Conservation (phyloP, 177 flowering plant species). For the Telopea speciosissima region DNA sequence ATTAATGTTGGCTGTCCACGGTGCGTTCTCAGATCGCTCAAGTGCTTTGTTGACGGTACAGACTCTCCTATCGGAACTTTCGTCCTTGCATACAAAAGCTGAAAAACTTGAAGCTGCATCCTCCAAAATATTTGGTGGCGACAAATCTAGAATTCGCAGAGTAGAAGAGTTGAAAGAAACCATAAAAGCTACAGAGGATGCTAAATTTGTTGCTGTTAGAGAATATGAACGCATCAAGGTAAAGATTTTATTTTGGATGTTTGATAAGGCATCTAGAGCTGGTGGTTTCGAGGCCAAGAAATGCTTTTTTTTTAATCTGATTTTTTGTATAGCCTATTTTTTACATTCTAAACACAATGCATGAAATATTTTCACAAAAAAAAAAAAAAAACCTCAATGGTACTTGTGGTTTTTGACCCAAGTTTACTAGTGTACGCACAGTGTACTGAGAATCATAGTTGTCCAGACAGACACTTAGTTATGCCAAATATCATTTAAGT, state of each 20-base stretch:
- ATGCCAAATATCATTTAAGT: too few relatives aligned
- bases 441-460: too few relatives aligned
- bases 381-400: too few relatives aligned
- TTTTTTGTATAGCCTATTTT: too few relatives aligned
- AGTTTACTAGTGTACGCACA: too few relatives aligned
- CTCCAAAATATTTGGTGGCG: slow-evolving; percentile 89
- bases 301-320: too few relatives aligned
- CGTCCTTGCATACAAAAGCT: slow-evolving; percentile 60
- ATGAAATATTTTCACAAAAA: too few relatives aligned
- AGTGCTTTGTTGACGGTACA: slow-evolving; percentile 92
- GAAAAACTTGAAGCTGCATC: slow-evolving; percentile 90
- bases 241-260: slow-evolving; percentile 8
- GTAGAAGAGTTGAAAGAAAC: slow-evolving; percentile 78
- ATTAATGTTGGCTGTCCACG: slow-evolving; percentile 71
- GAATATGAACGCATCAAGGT: slow-evolving; percentile 97
- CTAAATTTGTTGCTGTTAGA: slow-evolving; percentile 66
- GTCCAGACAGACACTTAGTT: too few relatives aligned
- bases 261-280: not conserved
- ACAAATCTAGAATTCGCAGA: slow-evolving; percentile 70
- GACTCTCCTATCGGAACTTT: slow-evolving; percentile 74
- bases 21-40: slow-evolving; percentile 86
- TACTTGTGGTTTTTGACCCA: too few relatives aligned
- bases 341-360: too few relatives aligned
- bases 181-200: slow-evolving; percentile 70
- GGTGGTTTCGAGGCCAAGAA: too few relatives aligned